Evolutionary conservation across 192 early-diverging fungal species (phyloP).

Genomic region (Coemansia sp.): DNA sequence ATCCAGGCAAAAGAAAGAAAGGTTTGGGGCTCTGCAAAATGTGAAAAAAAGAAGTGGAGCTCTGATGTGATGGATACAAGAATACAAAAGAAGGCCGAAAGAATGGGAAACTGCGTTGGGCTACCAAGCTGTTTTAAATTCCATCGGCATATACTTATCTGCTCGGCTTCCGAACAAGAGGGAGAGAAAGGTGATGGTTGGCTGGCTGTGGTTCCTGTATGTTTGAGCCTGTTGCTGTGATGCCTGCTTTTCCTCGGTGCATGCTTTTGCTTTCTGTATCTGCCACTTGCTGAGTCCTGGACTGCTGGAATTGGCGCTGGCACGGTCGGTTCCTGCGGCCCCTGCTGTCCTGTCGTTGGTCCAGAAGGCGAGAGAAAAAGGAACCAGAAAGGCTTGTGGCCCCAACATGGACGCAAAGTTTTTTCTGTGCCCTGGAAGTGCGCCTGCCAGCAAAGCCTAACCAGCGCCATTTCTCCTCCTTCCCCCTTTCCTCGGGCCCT

Average conservation of each 20-base stretch:
- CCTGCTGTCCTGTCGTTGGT: neutral
- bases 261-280: neutral
- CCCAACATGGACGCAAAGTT: neutral
- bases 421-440: too few relatives aligned
- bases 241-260: conserved; percentile 1
- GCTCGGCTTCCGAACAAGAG: neutral
- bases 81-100: neutral
- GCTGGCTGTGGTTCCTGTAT: neutral
- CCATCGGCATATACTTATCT: neutral
- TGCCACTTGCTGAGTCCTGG: neutral
- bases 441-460: too few relatives aligned
- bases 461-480: too few relatives aligned
- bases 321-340: neutral
- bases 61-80: conserved; percentile 3
- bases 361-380: neutral
- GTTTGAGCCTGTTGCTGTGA: neutral
- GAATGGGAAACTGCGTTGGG: neutral
- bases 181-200: neutral
- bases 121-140: conserved; percentile 6
- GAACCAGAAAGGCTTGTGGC: neutral
- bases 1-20: neutral
- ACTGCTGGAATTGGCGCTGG: conserved; percentile 3
- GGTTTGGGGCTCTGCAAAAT: neutral
- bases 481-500: too few relatives aligned
- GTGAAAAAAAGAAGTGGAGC: conserved; percentile 4